Conservation (phyloP, 257 asterid genomes). For the Jacaranda copaia region DNA sequence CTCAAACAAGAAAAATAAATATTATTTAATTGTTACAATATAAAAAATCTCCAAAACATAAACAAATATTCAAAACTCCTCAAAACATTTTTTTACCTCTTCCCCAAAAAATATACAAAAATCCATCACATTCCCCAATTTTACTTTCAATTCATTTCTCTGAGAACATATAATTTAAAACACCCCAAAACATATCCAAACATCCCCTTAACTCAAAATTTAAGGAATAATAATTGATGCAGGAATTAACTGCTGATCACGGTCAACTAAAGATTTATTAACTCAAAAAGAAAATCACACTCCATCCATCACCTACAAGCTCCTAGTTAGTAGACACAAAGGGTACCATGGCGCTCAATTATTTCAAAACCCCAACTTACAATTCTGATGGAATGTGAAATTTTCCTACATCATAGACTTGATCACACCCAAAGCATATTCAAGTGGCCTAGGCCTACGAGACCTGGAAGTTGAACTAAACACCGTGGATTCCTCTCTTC, state of each 20-base stretch:
- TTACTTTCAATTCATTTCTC: too few species aligned
- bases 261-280: not conserved
- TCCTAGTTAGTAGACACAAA: not conserved
- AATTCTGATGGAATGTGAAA: too few species aligned
- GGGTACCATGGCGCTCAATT: conserved; percentile 21
- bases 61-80: too few species aligned
- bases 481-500: conserved; percentile 53
- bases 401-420: conserved; percentile 36
- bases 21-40: too few species aligned
- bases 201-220: too few species aligned
- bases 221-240: not conserved
- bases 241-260: not conserved
- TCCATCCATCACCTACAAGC: conserved; percentile 11
- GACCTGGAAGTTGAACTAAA: conserved; percentile 36
- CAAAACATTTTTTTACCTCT: too few species aligned
- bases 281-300: conserved; percentile 20
- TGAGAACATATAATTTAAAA: too few species aligned
- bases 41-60: too few species aligned
- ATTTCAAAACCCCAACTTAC: conserved; percentile 27
- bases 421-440: conserved; percentile 47
- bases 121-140: too few species aligned
- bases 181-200: too few species aligned
- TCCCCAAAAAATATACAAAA: too few species aligned
- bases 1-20: too few species aligned
- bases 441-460: conserved; percentile 39